Conservation (phyloP, 345 rosid genomes). For the Dipteronia dyeriana region DNA sequence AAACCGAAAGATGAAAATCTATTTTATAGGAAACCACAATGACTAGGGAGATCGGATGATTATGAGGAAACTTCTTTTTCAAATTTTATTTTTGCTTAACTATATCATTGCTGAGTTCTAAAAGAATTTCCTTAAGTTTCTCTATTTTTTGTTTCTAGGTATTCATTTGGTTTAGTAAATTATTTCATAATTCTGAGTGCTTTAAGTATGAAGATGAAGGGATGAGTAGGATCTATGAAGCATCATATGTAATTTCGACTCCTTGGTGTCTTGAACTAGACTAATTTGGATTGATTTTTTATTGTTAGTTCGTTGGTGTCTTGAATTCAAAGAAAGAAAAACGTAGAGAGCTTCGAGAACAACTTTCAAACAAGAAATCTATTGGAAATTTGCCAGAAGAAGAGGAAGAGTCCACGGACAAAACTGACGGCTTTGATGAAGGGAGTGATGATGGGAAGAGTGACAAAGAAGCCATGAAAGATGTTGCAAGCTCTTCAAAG, state of each 20-base stretch:
- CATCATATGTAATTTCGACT: not conserved
- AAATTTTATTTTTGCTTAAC: not conserved
- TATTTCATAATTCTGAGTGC: not conserved
- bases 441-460: constrained; percentile 41
- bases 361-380: constrained; percentile 44
- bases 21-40: no score
- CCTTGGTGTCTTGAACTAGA: not conserved
- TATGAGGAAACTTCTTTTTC: not conserved
- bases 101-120: not conserved
- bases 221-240: not conserved
- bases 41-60: not conserved
- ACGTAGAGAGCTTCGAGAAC: constrained; percentile 75
- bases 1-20: not conserved
- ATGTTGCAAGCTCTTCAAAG: no score
- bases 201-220: not conserved
- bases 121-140: not conserved
- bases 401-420: constrained; percentile 62
- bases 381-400: constrained; percentile 37
- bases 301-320: constrained; percentile 75
- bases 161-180: not conserved
- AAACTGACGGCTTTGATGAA: constrained; percentile 63
- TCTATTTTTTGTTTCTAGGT: not conserved
- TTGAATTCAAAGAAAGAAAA: constrained; percentile 84
- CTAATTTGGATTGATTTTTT: constrained; percentile 2
- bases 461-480: constrained; percentile 54